Conservation (phyloP, 2,329 filamentous ascomycete species). For the Trichoderma sp. region DNA sequence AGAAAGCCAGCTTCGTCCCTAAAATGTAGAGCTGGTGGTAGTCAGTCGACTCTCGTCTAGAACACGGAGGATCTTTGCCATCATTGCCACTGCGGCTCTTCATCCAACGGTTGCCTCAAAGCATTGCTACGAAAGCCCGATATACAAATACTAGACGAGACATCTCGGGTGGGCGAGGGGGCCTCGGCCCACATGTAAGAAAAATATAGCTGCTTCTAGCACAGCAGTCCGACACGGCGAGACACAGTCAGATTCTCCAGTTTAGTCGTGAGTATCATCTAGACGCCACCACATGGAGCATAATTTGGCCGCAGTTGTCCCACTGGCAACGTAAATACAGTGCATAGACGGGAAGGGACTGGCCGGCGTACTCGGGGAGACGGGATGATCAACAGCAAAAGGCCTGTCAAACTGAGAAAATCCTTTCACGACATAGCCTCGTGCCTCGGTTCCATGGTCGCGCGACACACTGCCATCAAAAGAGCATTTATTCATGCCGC, state of each 20-base stretch:
- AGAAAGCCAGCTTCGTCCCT: background rate
- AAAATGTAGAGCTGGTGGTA: background rate
- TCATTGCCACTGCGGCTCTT: background rate
- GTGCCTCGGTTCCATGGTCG: background rate
- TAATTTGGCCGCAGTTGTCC: background rate
- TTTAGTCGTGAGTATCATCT: background rate
- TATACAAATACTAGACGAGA: background rate
- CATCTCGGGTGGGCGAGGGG: background rate
- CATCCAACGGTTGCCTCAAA: background rate
- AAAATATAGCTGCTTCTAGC: background rate
- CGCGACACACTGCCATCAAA: background rate
- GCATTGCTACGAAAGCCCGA: background rate
- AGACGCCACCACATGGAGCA: conserved; percentile 9
- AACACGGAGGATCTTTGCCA: background rate
- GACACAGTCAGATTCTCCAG: conserved; percentile 6
- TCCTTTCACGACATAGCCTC: background rate
- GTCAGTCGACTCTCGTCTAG: background rate
- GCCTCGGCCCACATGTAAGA: background rate
- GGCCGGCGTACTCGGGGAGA: background rate
- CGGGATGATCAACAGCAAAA: background rate
- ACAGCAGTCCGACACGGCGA: background rate
- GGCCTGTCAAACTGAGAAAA: background rate
- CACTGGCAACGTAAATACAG: background rate
- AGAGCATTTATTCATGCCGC: background rate
- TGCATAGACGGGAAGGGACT: background rate